Percentiles rank a stretch among this genome's conserved stretches.
These are phyloP conservation scores for Calophaca sinica DNA, from an alignment of 306 rosid genomes.

Conservation along the genomic window DNA sequence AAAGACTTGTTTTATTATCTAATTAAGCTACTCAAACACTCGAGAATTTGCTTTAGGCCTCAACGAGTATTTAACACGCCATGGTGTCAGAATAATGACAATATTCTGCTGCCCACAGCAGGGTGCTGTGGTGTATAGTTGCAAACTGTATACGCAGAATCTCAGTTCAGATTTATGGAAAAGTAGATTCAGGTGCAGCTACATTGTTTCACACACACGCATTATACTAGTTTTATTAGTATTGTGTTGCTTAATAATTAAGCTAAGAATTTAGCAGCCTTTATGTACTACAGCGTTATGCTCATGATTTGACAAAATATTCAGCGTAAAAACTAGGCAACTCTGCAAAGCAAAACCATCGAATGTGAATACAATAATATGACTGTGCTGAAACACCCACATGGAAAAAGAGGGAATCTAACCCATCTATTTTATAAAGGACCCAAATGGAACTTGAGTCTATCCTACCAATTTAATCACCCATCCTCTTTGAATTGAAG, in stretches of 20 bases:
- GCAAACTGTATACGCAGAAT: neutral
- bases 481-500: conserved; percentile 3
- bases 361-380: neutral
- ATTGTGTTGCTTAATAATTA: conserved; percentile 39
- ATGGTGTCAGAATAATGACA: too few species aligned
- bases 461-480: neutral
- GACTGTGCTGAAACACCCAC: neutral
- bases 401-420: conserved; percentile 29
- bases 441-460: conserved; percentile 13
- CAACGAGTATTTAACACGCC: too few species aligned
- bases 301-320: conserved; percentile 27
- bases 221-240: too few species aligned
- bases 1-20: too few species aligned
- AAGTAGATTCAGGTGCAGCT: neutral
- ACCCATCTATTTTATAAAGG: conserved; percentile 35
- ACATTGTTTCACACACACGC: neutral
- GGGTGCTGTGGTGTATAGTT: neutral
- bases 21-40: too few species aligned
- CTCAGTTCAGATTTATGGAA: neutral
- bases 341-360: neutral
- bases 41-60: too few species aligned
- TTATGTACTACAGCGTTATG: neutral
- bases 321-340: conserved; percentile 53
- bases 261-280: conserved; percentile 42
- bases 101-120: neutral